Evolutionary conservation across 2,329 filamentous ascomycete genomes (phyloP).

Genomic region (Onygena corvina): DNA sequence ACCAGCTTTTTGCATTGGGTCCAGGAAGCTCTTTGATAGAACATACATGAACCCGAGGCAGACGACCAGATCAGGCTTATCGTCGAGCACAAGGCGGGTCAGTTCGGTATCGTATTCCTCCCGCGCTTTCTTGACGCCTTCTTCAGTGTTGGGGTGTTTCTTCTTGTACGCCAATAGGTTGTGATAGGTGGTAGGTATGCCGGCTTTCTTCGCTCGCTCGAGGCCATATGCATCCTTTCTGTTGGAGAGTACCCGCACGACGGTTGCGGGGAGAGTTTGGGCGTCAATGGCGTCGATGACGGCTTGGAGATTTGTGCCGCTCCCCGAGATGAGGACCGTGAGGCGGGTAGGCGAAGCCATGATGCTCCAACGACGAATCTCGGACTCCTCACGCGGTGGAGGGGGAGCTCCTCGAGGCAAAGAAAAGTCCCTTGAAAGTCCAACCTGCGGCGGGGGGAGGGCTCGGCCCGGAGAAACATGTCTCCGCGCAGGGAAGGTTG

Average conservation of each 20-base stretch:
- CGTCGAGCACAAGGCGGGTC: slow-evolving; percentile 52
- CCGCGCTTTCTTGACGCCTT: slow-evolving; percentile 43
- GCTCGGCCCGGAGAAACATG: too few species aligned
- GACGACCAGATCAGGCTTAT: slow-evolving; percentile 61
- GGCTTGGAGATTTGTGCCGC: slow-evolving; percentile 67
- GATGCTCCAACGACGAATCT: neutral
- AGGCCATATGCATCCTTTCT: slow-evolving; percentile 54
- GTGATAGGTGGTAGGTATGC: slow-evolving; percentile 67
- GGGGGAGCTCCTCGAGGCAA: neutral
- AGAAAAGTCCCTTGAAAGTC: too few species aligned
- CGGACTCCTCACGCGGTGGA: neutral
- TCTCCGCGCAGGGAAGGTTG: too few species aligned
- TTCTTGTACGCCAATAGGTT: slow-evolving; percentile 47
- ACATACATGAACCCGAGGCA: slow-evolving; percentile 85
- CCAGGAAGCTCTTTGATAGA: slow-evolving; percentile 56
- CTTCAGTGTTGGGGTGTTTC: slow-evolving; percentile 56
- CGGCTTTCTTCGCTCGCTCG: slow-evolving; percentile 45
- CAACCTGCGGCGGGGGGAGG: too few species aligned
- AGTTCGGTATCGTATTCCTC: slow-evolving; percentile 63
- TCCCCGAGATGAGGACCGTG: slow-evolving; percentile 59
- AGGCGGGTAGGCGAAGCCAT: slow-evolving; percentile 37
- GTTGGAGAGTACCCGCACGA: slow-evolving; percentile 55
- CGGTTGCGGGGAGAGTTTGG: slow-evolving; percentile 39
- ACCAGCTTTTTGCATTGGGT: slow-evolving; percentile 49
- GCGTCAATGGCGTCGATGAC: slow-evolving; percentile 51